Conservation (phyloP, 1,284 basidiomycete genomes). For the Pseudozyma thailandica region DNA sequence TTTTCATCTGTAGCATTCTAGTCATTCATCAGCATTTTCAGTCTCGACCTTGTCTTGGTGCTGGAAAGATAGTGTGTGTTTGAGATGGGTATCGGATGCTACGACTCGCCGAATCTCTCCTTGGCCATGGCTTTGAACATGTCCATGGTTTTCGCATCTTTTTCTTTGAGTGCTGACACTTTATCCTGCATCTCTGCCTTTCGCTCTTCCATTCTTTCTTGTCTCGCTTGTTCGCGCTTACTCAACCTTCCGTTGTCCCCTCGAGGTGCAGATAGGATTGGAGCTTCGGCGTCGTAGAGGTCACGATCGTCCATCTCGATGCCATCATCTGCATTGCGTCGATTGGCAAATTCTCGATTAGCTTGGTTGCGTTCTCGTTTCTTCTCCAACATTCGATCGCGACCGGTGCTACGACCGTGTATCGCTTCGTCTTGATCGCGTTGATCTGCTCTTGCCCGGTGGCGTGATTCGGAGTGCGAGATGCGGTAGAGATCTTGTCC, state of each 20-base stretch:
- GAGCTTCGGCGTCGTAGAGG: conserved; percentile 24
- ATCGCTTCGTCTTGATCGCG: conserved; percentile 18
- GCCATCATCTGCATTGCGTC: conserved; percentile 40
- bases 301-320: conserved; percentile 48
- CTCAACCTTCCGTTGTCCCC: conserved; percentile 8
- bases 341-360: conserved; percentile 50
- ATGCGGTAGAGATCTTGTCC: conserved; percentile 7
- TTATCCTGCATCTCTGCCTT: conserved; percentile 31
- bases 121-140: conserved; percentile 49
- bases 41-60: background rate
- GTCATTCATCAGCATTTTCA: too few species aligned
- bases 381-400: conserved; percentile 48
- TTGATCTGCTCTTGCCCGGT: conserved; percentile 2
- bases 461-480: conserved; percentile 2
- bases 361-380: conserved; percentile 18
- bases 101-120: conserved; percentile 31
- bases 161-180: conserved; percentile 32
- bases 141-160: conserved; percentile 50
- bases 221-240: conserved; percentile 14
- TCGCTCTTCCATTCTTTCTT: conserved; percentile 17
- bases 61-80: too few species aligned
- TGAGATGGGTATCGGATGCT: too few species aligned
- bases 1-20: too few species aligned
- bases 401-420: conserved; percentile 45
- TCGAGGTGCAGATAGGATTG: background rate